Conservation (phyloP, 306 rosid species). For the Trifolium fragiferum region DNA sequence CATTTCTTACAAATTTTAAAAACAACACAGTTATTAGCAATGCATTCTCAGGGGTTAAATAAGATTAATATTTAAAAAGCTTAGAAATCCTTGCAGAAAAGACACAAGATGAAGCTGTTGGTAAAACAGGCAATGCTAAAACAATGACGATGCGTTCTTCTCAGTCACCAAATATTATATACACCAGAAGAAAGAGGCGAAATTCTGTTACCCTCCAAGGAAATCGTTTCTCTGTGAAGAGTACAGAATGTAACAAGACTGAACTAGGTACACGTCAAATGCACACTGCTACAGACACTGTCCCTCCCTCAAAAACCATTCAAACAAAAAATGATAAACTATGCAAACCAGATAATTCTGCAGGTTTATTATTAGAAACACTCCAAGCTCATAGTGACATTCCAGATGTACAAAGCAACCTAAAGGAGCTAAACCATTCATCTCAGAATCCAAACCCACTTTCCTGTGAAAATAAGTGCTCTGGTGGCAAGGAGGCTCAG, state of each 20-base stretch:
- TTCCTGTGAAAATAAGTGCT: slow-evolving; percentile 43
- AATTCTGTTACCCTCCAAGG: slow-evolving; percentile 40
- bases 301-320: slow-evolving; percentile 45
- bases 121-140: slow-evolving; percentile 30
- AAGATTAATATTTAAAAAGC: slow-evolving; percentile 43
- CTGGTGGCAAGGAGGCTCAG: slow-evolving; percentile 44
- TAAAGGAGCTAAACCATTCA: slow-evolving; percentile 32
- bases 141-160: slow-evolving; percentile 44
- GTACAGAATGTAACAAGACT: slow-evolving; percentile 38
- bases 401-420: slow-evolving; percentile 48
- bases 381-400: slow-evolving; percentile 45
- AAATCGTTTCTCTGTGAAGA: slow-evolving; percentile 47
- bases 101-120: slow-evolving; percentile 46
- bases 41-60: slow-evolving; percentile 44
- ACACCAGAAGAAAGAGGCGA: slow-evolving; percentile 59
- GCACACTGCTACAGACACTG: slow-evolving; percentile 43
- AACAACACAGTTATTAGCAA: slow-evolving; percentile 36
- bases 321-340: slow-evolving; percentile 44
- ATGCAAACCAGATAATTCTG: slow-evolving; percentile 42
- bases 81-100: slow-evolving; percentile 40
- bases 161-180: slow-evolving; percentile 53
- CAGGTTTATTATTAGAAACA: slow-evolving; percentile 48
- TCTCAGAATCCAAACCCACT: slow-evolving; percentile 44
- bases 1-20: slow-evolving; percentile 34
- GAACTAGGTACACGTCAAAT: slow-evolving; percentile 46